phyloP scores from a whole-genome alignment of 2,329 filamentous ascomycete species.

The Clonostachys solani region DNA sequence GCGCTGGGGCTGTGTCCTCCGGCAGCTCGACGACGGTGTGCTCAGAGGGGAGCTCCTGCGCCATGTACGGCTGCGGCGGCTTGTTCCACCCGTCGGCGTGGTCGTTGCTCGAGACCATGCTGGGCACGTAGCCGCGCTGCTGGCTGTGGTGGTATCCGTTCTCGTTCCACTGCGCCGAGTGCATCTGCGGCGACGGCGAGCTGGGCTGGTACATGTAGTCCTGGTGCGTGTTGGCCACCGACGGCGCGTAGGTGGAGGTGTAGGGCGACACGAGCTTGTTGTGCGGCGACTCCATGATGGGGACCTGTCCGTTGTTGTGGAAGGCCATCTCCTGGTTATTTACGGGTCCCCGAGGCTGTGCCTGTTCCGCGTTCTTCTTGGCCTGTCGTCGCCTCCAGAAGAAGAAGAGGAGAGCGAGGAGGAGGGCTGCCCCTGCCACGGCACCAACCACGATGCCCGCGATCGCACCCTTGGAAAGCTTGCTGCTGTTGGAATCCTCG shows the following conservation, averaged over 20 bases:
- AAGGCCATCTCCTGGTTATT: not conserved
- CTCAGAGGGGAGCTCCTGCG: too few relatives aligned
- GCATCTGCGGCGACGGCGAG: too few relatives aligned
- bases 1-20: too few relatives aligned
- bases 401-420: not conserved
- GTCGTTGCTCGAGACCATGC: too few relatives aligned
- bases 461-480: slow-evolving; percentile 20
- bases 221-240: not conserved
- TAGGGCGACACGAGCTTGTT: not conserved
- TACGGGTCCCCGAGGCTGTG: not conserved
- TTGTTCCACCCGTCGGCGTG: too few relatives aligned
- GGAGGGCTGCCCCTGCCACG: not conserved
- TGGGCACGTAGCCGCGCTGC: too few relatives aligned
- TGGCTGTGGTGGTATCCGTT: too few relatives aligned
- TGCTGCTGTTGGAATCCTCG: slow-evolving; percentile 1
- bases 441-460: slow-evolving; percentile 20
- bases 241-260: not conserved
- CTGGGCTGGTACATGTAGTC: too few relatives aligned
- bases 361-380: not conserved
- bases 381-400: slow-evolving; percentile 1
- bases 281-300: not conserved
- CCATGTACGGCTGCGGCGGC: too few relatives aligned
- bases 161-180: too few relatives aligned
- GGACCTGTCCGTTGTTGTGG: not conserved
- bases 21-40: too few relatives aligned